Percentiles rank a stretch among this genome's conserved stretches.
Conservation (phyloP, 2,329 filamentous ascomycete genomes). For the Paracamarosporium sp. region DNA sequence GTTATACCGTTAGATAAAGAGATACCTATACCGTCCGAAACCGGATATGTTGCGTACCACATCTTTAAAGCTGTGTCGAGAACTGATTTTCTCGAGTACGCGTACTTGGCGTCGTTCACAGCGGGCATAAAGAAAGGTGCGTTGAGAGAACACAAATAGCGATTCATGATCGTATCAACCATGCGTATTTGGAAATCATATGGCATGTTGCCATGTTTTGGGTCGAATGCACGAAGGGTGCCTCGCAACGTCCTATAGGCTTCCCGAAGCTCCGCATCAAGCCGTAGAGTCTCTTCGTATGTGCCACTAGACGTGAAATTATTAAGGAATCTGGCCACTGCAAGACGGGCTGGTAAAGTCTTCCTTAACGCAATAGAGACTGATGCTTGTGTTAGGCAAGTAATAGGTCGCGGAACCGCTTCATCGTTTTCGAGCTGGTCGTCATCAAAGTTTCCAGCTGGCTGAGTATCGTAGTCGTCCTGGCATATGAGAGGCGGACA, state of each 20-base stretch:
- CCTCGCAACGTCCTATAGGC: slow-evolving; percentile 28
- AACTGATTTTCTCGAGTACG: slow-evolving; percentile 33
- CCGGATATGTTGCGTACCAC: slow-evolving; percentile 25
- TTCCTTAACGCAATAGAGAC: slow-evolving; percentile 45
- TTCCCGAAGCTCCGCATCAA: slow-evolving; percentile 26
- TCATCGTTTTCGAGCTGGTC: slow-evolving; percentile 42
- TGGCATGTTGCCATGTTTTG: background rate
- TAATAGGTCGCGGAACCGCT: slow-evolving; percentile 32
- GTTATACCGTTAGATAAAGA: background rate
- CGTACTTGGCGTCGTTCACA: slow-evolving; percentile 29
- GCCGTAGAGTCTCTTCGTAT: slow-evolving; percentile 35
- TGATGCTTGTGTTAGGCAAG: slow-evolving; percentile 43
- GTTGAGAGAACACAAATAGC: slow-evolving; percentile 34
- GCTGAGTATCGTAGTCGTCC: slow-evolving; percentile 45
- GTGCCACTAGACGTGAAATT: slow-evolving; percentile 27
- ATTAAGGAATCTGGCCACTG: slow-evolving; percentile 41
- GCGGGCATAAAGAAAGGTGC: slow-evolving; percentile 30
- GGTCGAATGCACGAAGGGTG: slow-evolving; percentile 20
- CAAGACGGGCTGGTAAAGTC: slow-evolving; percentile 46
- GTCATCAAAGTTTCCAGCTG: slow-evolving; percentile 51
- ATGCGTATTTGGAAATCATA: slow-evolving; percentile 24
- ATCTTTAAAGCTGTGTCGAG: slow-evolving; percentile 36
- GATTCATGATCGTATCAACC: slow-evolving; percentile 34
- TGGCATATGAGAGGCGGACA: slow-evolving; percentile 43
- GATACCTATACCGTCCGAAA: background rate